These are phyloP conservation scores for Aspergillus aculeatinus DNA, from an alignment of 2,329 filamentous ascomycete species.

Conservation along the genomic window DNA sequence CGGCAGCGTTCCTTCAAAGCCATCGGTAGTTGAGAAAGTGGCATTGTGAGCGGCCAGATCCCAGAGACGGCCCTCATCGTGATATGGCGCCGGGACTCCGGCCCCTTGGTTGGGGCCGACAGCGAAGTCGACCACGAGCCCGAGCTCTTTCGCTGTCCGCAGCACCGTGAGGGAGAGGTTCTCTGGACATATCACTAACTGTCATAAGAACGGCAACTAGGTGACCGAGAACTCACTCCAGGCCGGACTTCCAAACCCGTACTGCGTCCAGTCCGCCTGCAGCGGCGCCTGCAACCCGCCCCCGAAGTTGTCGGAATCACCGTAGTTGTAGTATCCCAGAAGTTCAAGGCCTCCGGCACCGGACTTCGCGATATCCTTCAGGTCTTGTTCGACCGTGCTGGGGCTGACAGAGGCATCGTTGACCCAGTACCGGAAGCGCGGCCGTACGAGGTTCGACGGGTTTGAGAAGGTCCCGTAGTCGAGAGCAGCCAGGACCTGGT, in stretches of 20 bases:
- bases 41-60: not conserved
- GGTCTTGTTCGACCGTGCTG: not conserved
- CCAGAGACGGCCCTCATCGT: constrained; percentile 30
- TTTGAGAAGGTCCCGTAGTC: not conserved
- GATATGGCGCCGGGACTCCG: constrained; percentile 43
- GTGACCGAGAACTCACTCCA: not conserved
- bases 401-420: not conserved
- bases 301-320: not conserved
- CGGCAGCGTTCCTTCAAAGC: not conserved
- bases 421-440: constrained; percentile 2
- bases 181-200: not conserved
- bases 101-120: constrained; percentile 51
- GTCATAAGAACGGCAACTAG: too few species aligned
- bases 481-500: not conserved
- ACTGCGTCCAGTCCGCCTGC: constrained; percentile 2
- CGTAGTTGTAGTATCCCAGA: not conserved
- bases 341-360: not conserved
- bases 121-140: constrained; percentile 47
- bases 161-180: not conserved
- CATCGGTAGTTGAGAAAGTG: not conserved
- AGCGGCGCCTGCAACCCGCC: not conserved
- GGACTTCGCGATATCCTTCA: not conserved
- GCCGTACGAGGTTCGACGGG: not conserved
- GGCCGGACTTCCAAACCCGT: not conserved
- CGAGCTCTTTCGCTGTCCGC: constrained; percentile 28